Percentiles rank a stretch among this genome's conserved stretches.
Evolutionary conservation across 768 basidiomycete species (phyloP).

Genomic region (Mrakia hoshinonis): DNA sequence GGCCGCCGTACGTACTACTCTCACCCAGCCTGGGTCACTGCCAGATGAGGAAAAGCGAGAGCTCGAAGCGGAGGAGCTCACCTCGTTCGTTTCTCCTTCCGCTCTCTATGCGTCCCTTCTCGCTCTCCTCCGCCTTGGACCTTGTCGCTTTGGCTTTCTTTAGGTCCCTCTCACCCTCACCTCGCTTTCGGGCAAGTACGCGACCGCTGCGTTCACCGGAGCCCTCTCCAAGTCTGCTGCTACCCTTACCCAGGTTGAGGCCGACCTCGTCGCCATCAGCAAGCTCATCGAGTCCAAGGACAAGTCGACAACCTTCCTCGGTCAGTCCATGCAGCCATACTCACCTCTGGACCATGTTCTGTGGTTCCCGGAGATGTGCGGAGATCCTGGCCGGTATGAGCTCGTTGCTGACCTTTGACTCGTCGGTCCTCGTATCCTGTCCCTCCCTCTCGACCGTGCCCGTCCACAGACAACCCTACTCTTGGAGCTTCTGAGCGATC

Average conservation of each 20-base stretch:
- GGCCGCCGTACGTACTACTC: neutral
- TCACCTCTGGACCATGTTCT: neutral
- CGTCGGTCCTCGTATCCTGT: neutral
- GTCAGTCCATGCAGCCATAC: constrained; percentile 34
- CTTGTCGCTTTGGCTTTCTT: neutral
- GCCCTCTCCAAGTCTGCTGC: constrained; percentile 67
- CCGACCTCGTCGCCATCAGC: constrained; percentile 66
- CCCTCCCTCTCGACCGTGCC: neutral
- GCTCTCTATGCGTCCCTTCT: neutral
- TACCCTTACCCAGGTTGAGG: constrained; percentile 72
- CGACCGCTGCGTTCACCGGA: constrained; percentile 36
- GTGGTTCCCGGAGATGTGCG: neutral
- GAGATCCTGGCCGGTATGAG: neutral
- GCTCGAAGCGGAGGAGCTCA: neutral
- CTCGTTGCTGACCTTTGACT: neutral
- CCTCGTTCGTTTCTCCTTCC: neutral
- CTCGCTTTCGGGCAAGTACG: constrained; percentile 38
- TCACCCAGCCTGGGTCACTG: neutral
- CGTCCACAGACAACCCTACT: constrained; percentile 63
- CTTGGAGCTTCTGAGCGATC: constrained; percentile 69
- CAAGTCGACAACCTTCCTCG: constrained; percentile 61
- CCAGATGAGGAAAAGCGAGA: neutral
- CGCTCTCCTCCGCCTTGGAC: no score
- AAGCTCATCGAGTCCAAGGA: constrained; percentile 59
- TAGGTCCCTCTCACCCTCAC: constrained; percentile 27